Evolutionary conservation across 2,329 filamentous ascomycete genomes (phyloP).

Genomic region (Neopestalotiopsis sp.): DNA sequence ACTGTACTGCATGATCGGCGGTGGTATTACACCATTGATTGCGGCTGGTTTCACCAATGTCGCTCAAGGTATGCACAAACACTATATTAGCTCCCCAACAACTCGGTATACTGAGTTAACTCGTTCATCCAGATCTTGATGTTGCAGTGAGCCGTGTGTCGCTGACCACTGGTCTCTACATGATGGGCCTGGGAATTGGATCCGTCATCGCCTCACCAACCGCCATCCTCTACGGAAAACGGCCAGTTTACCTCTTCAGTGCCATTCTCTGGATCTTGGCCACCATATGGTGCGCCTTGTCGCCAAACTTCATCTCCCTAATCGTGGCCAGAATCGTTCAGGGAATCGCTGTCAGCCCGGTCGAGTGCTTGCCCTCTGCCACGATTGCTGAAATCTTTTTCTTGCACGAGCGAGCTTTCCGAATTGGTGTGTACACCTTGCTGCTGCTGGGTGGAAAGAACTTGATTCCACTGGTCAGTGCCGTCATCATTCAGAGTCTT

Average conservation of each 20-base stretch:
- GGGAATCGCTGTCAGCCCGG: constrained; percentile 85
- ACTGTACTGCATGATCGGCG: constrained; percentile 91
- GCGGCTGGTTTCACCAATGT: constrained; percentile 90
- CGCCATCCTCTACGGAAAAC: constrained; percentile 88
- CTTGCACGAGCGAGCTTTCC: constrained; percentile 89
- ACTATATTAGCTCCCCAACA: constrained; percentile 37
- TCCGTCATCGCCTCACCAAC: constrained; percentile 87
- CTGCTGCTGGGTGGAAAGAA: constrained; percentile 92
- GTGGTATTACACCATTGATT: constrained; percentile 88
- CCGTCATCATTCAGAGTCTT: constrained; percentile 77
- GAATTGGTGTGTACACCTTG: constrained; percentile 91
- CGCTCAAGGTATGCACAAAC: constrained; percentile 51
- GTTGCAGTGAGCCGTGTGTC: constrained; percentile 77
- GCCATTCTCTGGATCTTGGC: constrained; percentile 79
- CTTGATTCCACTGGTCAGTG: constrained; percentile 83
- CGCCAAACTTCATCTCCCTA: constrained; percentile 80
- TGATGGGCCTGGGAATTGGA: constrained; percentile 90
- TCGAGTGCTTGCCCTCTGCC: constrained; percentile 90
- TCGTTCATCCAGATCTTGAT: constrained; percentile 49
- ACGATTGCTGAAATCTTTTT: constrained; percentile 98
- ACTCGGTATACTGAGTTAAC: constrained; percentile 22
- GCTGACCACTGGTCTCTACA: constrained; percentile 89
- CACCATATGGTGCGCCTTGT: constrained; percentile 85
- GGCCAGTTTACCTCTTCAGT: constrained; percentile 84
- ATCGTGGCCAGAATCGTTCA: constrained; percentile 85